Percentiles rank a stretch among this genome's conserved stretches.
phyloP scores from a whole-genome alignment of 208 protist genomes.

The Acanthamoeba culbertsoni region DNA sequence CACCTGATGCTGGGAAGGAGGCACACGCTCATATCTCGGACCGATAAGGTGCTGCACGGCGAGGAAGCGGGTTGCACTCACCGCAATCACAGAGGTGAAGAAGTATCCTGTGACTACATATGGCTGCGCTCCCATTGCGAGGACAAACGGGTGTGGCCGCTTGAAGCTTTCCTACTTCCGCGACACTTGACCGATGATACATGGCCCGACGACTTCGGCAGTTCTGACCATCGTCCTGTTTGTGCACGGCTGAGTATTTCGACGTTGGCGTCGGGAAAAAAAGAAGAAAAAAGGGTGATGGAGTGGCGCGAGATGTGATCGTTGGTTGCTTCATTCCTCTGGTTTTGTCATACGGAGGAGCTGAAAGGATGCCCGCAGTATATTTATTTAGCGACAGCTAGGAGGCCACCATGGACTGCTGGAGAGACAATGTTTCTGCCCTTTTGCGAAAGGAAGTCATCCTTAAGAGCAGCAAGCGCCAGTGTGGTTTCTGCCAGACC shows the following conservation, averaged over 20 bases:
- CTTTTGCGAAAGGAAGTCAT: too few relatives aligned
- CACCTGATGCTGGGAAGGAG: neutral
- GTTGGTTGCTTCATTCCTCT: too few relatives aligned
- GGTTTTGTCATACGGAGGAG: too few relatives aligned
- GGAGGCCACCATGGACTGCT: too few relatives aligned
- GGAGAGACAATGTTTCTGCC: too few relatives aligned
- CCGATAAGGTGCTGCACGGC: neutral
- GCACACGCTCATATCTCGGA: neutral
- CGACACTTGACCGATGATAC: neutral
- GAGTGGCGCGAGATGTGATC: too few relatives aligned
- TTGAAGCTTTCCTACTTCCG: neutral
- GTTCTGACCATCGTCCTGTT: neutral
- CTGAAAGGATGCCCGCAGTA: too few relatives aligned
- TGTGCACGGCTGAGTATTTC: neutral
- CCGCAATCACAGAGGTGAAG: neutral
- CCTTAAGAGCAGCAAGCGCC: too few relatives aligned
- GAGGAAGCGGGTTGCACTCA: neutral
- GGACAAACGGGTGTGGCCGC: neutral
- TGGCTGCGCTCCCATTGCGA: neutral
- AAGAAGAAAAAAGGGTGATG: too few relatives aligned
- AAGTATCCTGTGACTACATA: neutral
- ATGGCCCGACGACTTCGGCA: neutral
- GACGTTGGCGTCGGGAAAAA: too few relatives aligned
- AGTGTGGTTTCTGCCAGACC: too few relatives aligned
- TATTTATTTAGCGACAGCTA: too few relatives aligned